A percentile compares a stretch with the other conserved stretches of the same genome.
phyloP scores from a whole-genome alignment of 768 basidiomycete genomes.

The Sarcomyxa edulis region DNA sequence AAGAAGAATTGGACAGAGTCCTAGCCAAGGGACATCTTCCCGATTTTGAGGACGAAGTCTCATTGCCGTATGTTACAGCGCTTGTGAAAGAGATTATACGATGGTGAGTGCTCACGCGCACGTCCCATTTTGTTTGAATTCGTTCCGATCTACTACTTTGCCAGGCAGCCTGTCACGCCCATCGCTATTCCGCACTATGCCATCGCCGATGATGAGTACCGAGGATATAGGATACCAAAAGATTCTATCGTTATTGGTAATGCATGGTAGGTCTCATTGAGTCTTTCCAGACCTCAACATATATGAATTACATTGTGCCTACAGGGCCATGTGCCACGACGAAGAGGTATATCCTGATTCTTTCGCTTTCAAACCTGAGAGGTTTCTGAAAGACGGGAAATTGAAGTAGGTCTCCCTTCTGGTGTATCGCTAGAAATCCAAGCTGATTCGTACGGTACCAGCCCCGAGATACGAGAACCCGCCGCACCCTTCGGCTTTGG shows the following conservation, averaged over 20 bases:
- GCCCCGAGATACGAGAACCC: conserved; percentile 29
- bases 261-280: conserved; percentile 24
- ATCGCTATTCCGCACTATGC: conserved; percentile 26
- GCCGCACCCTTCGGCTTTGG: conserved; percentile 33
- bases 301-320: conserved; percentile 1
- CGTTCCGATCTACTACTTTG: not conserved
- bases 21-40: conserved; percentile 28
- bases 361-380: conserved; percentile 36
- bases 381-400: conserved; percentile 38
- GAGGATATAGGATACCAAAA: conserved; percentile 40
- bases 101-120: conserved; percentile 26
- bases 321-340: conserved; percentile 29
- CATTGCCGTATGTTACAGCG: conserved; percentile 32
- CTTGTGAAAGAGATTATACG: conserved; percentile 31
- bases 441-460: too few species aligned
- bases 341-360: conserved; percentile 29
- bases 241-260: conserved; percentile 30
- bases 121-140: conserved; percentile 21
- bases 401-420: too few species aligned
- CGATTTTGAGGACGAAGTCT: conserved; percentile 27
- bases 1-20: conserved; percentile 33
- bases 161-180: not conserved
- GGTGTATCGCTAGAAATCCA: too few species aligned
- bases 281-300: not conserved
- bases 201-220: conserved; percentile 38